Conservation (phyloP, 495 filamentous ascomycete species). For the Chaetomium cochliodes region DNA sequence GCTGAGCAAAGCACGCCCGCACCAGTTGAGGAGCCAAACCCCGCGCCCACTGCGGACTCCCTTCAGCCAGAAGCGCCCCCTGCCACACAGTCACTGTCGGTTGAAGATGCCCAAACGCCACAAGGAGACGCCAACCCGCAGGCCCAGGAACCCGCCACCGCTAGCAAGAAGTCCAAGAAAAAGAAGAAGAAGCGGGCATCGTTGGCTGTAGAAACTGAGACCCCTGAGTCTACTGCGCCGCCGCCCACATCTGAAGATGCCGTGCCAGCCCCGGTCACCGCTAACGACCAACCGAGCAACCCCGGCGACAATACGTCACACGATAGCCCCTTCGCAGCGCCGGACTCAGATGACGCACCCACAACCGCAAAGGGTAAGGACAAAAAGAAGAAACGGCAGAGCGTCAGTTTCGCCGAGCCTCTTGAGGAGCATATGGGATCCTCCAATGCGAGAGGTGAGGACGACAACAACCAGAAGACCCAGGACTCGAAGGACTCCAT, state of each 20-base stretch:
- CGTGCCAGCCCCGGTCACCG: background rate
- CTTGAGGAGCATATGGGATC: slow-evolving; percentile 28
- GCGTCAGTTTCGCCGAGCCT: slow-evolving; percentile 31
- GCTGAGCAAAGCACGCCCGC: background rate
- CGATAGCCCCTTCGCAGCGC: background rate
- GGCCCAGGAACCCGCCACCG: background rate
- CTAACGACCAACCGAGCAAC: slow-evolving; percentile 7
- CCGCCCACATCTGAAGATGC: background rate
- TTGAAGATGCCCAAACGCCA: background rate
- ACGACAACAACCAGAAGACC: slow-evolving; percentile 21
- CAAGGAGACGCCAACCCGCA: background rate
- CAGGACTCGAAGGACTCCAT: slow-evolving; percentile 25
- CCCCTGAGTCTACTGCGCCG: background rate
- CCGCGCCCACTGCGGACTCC: background rate
- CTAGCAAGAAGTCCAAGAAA: slow-evolving; percentile 31
- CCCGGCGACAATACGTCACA: background rate
- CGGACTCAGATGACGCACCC: slow-evolving; percentile 16
- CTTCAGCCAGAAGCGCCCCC: slow-evolving; percentile 1
- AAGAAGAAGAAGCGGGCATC: slow-evolving; percentile 13
- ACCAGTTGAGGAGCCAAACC: slow-evolving; percentile 10
- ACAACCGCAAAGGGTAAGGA: slow-evolving; percentile 18
- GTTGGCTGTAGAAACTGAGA: background rate
- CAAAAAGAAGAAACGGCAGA: slow-evolving; percentile 44
- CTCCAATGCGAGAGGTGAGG: slow-evolving; percentile 29
- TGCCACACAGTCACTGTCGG: background rate